Evolutionary conservation across 2,329 filamentous ascomycete species (phyloP), one percentile per base, ranked within the genome.

Genomic region (Aspergillus floridensis): DNA sequence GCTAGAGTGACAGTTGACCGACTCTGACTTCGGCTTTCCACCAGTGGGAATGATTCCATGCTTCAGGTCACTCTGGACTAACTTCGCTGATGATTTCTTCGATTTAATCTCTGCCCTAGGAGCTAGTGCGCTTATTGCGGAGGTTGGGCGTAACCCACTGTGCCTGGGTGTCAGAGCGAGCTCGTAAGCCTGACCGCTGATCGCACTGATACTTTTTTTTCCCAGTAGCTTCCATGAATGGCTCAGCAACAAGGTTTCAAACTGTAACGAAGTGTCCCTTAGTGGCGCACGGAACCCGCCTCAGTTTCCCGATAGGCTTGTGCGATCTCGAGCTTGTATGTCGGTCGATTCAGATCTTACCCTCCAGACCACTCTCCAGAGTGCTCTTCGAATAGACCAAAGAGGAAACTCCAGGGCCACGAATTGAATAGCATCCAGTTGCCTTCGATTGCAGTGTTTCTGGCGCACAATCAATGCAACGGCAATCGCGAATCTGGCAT

Each of bases 41-140:
- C 62, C 61, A 66, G 62, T 68, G 59, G 59, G 60, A 63, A 55
- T 24, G 31, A 56, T 57, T 50, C 59, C 56, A 58, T 48, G 48
- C n/a, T 38, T 31, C 44, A 35, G 53, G 57, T 51, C 62, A 55
- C 49, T 50, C 53, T 29, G 38, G 52, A 38, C 52, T 59, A 26
- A 38, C 49, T 60, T 58, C 47, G 53, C 56, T 24, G 47, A 24
- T 26, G 35, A 19, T 57, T 49, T 44, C 38, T 49, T 44, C 38
- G 38, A 44, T 44, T 44, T 16, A 44, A 44, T 44, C 38, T 44
- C 19, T 48, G 35, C 53, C 48, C 26, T 55, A 24, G 16, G 35
- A 55, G 41, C 24, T 46, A 55, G 41, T 48, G 44, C 53, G 53
- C 41, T 47, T 47, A 55, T 55, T 55, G 53, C 53, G 53, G 53